phyloP scores from a whole-genome alignment of 139 green algal species.

The Chlamydomonas sp. region DNA sequence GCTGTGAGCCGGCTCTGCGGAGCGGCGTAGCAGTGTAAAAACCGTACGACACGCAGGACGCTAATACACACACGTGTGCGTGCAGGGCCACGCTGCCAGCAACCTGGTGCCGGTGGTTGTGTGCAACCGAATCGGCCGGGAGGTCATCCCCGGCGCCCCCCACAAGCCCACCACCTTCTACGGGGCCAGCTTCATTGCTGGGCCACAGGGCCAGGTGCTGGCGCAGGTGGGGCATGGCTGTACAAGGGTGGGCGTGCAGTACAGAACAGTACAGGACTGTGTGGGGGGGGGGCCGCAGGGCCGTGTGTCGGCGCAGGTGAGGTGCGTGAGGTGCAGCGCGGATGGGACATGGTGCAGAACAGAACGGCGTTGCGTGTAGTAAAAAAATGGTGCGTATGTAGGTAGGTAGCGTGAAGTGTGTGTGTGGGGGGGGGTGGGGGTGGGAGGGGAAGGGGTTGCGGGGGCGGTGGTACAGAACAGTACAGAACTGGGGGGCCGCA shows the following conservation, averaged over 20 bases:
- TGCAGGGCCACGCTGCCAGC: conserved; percentile 71
- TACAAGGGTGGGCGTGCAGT: too few relatives aligned
- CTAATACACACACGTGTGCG: neutral
- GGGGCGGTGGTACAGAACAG: neutral
- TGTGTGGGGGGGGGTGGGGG: neutral
- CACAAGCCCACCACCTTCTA: conserved; percentile 70
- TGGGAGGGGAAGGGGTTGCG: neutral
- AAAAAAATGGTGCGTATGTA: neutral
- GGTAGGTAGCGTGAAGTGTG: neutral
- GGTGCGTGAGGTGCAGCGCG: too few relatives aligned
- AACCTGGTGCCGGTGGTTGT: conserved; percentile 82
- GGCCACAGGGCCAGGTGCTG: conserved; percentile 60
- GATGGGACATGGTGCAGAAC: too few relatives aligned
- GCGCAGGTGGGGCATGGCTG: conserved; percentile 50
- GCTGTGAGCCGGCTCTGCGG: too few relatives aligned
- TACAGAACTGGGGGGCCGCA: neutral
- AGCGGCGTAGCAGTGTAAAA: too few relatives aligned
- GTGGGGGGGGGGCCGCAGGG: too few relatives aligned
- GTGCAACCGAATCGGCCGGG: conserved; percentile 78
- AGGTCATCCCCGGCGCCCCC: conserved; percentile 38
- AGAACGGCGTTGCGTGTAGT: neutral
- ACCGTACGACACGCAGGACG: neutral
- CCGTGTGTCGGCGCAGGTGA: too few relatives aligned
- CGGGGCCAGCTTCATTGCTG: conserved; percentile 82
- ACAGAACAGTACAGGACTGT: too few relatives aligned